Conservation (phyloP, 106 monocot genomes). For the Xerophyta viscosa region DNA sequence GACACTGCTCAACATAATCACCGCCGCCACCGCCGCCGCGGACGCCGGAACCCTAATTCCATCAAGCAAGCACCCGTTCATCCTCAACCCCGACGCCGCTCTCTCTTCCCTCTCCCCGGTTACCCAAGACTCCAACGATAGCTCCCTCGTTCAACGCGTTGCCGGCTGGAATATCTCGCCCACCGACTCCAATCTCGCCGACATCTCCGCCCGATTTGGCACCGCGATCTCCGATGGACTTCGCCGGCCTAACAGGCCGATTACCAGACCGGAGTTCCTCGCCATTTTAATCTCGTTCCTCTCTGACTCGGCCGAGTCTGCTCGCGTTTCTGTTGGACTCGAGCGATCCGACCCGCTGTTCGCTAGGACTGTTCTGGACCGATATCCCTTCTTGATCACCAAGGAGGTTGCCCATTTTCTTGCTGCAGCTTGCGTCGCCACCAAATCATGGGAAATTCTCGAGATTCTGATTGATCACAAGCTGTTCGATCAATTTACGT, state of each 20-base stretch:
- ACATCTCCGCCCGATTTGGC: conserved; percentile 11
- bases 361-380: conserved; percentile 9
- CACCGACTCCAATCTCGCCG: conserved; percentile 16
- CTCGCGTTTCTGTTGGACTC: not conserved
- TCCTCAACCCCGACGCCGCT: conserved; percentile 37
- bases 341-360: conserved; percentile 6
- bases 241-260: conserved; percentile 14
- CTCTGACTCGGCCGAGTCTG: not conserved
- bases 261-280: conserved; percentile 15
- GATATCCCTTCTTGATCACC: conserved; percentile 20
- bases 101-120: conserved; percentile 19
- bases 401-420: conserved; percentile 24
- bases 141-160: conserved; percentile 17
- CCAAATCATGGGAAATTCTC: conserved; percentile 42
- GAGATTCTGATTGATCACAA: conserved; percentile 21
- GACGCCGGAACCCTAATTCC: conserved; percentile 9
- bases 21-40: conserved; percentile 17
- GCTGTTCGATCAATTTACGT: conserved; percentile 16
- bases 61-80: conserved; percentile 24
- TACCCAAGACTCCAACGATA: conserved; percentile 2
- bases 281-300: conserved; percentile 25
- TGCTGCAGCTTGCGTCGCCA: conserved; percentile 25
- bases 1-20: conserved; percentile 60
- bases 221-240: conserved; percentile 23
- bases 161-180: conserved; percentile 33